Percentiles rank a stretch among this genome's conserved stretches.
phyloP scores from a whole-genome alignment of 2,329 filamentous ascomycete genomes.

The Ceratocystis papillata region DNA sequence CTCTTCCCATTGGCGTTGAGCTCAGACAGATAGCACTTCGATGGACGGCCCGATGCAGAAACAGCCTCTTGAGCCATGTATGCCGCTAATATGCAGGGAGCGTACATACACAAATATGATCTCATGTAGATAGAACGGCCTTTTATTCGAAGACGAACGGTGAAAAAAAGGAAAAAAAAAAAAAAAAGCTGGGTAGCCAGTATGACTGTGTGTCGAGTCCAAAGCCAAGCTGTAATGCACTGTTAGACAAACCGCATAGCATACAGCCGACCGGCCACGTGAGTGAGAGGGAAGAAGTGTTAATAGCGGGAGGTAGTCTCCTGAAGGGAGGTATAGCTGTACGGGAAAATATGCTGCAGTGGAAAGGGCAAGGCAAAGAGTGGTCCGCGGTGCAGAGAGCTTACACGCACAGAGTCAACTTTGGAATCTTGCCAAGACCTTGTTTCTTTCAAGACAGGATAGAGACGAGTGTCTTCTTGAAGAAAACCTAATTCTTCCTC shows the following conservation, averaged over 20 bases:
- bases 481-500: too few species aligned
- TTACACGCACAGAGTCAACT: too few species aligned
- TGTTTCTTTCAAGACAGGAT: too few species aligned
- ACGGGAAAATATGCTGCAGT: not conserved
- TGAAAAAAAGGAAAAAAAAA: not conserved
- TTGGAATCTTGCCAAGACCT: too few species aligned
- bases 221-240: not conserved
- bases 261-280: not conserved
- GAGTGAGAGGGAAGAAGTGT: not conserved
- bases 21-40: not conserved
- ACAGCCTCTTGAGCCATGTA: constrained; percentile 7
- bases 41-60: constrained; percentile 3
- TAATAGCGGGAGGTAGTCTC: not conserved
- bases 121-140: not conserved
- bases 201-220: not conserved
- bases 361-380: too few species aligned
- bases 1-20: not conserved
- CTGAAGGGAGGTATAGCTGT: not conserved
- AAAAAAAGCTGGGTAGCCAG: not conserved
- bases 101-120: not conserved
- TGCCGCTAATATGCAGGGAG: not conserved
- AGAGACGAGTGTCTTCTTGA: too few species aligned
- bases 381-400: too few species aligned
- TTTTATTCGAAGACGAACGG: not conserved
- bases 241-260: not conserved